Base-by-base conservation (phyloP, 2,329 filamentous ascomycete species). In the Alternaria burnsii region DNA sequence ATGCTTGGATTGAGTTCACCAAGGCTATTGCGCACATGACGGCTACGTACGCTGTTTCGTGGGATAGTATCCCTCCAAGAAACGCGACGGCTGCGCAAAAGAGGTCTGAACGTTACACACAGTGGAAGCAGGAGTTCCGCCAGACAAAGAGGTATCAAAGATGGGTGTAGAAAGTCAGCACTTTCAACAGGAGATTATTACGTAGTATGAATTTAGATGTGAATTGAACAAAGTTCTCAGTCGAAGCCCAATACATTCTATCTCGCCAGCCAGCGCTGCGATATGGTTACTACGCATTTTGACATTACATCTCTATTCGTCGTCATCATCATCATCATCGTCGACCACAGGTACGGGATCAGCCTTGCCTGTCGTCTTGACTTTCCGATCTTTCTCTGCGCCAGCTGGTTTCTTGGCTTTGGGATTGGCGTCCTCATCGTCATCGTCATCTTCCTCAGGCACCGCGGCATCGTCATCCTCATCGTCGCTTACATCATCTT, bases 21-120 rank as follows among this genome's bases (percentile, higher is more conserved):
- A 82, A 84, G 75, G 84, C 82, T 50, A 89, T 93, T 66, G 90
- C 91, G n/a, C 74, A 78, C 34, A 70, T 73, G 53, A 73, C 72
- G 4, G 75, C 75, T 6, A 77, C 71, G n/a, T 78, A 77, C 53
- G 74, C 75, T 2, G 61, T 68, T 9, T 74, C 72, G 54, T 76
- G 73, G 59, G 72, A 77, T 5, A 69, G 72, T 34, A 63, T 77
- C 40, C 72, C 71, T 1, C 72, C 71, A 0, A 70, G 63, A 48
- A 76, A 73, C 44, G 62, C 67, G 8, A 71, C 70, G 5, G 63
- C 69, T 5, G 54, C 62, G 12, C 62, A 55, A 38, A 71, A 68
- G 61, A 58, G 69, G 51, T 67, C 65, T 4, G 63, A 69, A 56
- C 67, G 58, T 51, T 67, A 69, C 46, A 56, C 50, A 22, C 43